These are phyloP conservation scores for Syzygium jambos DNA, from an alignment of 345 rosid genomes.

Conservation along the genomic window DNA sequence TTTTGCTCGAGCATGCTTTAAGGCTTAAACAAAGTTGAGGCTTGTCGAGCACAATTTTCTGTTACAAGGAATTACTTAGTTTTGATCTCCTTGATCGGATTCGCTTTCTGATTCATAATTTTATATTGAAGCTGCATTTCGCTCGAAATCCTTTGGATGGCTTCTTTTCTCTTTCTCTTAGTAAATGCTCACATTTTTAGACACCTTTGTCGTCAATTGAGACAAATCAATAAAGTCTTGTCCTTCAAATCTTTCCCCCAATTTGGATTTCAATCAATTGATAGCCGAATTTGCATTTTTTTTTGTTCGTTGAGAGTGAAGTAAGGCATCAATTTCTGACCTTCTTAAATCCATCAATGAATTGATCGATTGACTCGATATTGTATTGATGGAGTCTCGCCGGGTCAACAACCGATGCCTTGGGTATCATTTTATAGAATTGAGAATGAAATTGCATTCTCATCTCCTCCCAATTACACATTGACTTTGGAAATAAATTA, in stretches of 20 bases:
- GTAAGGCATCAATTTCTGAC: not conserved
- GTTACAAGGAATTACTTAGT: not conserved
- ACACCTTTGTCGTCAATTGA: not conserved
- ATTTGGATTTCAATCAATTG: not conserved
- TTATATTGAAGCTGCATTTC: not conserved
- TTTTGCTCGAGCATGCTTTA: not conserved
- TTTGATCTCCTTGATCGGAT: not conserved
- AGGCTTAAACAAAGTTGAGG: not conserved
- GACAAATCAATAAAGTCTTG: fast-evolving
- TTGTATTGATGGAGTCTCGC: not conserved
- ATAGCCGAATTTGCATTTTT: not conserved
- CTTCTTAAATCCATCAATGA: not conserved
- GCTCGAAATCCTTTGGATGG: not conserved
- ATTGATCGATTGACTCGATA: not conserved
- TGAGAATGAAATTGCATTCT: not conserved
- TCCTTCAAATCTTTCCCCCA: not conserved
- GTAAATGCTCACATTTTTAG: not conserved
- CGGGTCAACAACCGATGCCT: not conserved
- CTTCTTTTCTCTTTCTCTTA: not conserved
- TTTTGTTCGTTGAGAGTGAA: not conserved
- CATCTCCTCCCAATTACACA: not conserved
- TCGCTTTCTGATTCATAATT: not conserved
- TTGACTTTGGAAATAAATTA: not conserved
- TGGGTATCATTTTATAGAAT: not conserved
- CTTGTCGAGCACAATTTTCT: not conserved